Conservation (phyloP, 2,329 filamentous ascomycete genomes). For the Microsporum canis region DNA sequence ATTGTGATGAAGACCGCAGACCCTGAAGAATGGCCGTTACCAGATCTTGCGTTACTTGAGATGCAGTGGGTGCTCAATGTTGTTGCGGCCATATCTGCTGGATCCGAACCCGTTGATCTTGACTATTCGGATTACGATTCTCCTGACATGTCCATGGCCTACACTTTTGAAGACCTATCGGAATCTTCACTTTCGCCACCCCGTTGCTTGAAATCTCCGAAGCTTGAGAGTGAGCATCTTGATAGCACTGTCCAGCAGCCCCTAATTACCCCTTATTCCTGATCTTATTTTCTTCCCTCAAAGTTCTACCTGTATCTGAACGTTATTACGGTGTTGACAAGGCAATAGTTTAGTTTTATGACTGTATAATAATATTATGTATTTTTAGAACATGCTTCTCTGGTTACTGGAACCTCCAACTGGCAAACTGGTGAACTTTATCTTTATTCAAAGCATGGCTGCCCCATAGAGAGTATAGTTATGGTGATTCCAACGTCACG, state of each 20-base stretch:
- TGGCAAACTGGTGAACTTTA: background rate
- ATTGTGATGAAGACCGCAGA: constrained; percentile 3
- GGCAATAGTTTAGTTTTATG: background rate
- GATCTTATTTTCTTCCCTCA: background rate
- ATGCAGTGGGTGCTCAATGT: constrained; percentile 2
- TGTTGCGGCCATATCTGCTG: constrained; percentile 1
- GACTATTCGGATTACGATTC: background rate
- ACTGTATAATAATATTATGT: background rate
- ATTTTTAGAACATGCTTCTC: background rate
- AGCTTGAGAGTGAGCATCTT: background rate
- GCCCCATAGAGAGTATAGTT: background rate
- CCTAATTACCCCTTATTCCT: background rate
- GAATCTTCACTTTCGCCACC: background rate
- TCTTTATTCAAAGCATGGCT: background rate
- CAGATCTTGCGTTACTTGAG: constrained; percentile 1
- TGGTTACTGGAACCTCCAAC: background rate
- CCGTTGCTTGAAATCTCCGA: background rate
- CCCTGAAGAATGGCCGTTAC: background rate
- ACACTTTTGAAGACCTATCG: background rate
- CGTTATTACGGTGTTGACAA: background rate
- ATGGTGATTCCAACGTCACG: background rate
- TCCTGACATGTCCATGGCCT: background rate
- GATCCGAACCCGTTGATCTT: background rate
- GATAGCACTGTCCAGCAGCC: background rate
- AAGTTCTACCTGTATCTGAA: background rate